phyloP scores from a whole-genome alignment of 345 rosid genomes.

The Syzygium aromaticum region DNA sequence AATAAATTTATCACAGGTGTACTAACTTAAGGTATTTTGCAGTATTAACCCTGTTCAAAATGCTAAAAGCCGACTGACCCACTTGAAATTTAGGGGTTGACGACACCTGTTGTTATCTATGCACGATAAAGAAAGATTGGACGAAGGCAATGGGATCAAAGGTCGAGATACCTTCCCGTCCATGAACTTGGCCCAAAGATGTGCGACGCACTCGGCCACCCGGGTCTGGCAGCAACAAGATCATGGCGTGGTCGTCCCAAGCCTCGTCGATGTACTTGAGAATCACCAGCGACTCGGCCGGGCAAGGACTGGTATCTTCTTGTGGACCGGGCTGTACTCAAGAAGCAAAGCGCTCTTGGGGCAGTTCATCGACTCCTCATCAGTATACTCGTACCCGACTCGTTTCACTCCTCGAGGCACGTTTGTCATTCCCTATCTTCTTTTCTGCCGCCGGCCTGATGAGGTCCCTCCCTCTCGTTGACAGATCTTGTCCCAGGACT shows the following conservation, averaged over 20 bases:
- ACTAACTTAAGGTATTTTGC: no score
- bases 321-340: constrained; percentile 31
- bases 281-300: constrained; percentile 41
- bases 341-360: constrained; percentile 29
- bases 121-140: no score
- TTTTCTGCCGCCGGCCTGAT: no score
- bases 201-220: constrained; percentile 29
- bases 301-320: constrained; percentile 42
- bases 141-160: not conserved
- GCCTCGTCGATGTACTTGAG: constrained; percentile 47
- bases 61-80: not conserved
- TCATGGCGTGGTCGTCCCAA: constrained; percentile 26
- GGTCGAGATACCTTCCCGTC: constrained; percentile 26
- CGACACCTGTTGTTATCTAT: no score
- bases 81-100: not conserved
- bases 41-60: not conserved
- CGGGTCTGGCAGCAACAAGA: constrained; percentile 27
- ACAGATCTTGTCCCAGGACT: no score
- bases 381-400: constrained; percentile 35
- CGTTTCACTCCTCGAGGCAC: constrained; percentile 18
- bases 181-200: constrained; percentile 45
- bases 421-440: no score
- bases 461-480: no score
- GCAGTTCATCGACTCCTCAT: constrained; percentile 20
- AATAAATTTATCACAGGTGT: no score